A percentile compares a stretch with the other conserved stretches of the same genome.
These are phyloP conservation scores for Saturnispora galanensis DNA, from an alignment of 805 yeast species.

Conservation along the genomic window DNA sequence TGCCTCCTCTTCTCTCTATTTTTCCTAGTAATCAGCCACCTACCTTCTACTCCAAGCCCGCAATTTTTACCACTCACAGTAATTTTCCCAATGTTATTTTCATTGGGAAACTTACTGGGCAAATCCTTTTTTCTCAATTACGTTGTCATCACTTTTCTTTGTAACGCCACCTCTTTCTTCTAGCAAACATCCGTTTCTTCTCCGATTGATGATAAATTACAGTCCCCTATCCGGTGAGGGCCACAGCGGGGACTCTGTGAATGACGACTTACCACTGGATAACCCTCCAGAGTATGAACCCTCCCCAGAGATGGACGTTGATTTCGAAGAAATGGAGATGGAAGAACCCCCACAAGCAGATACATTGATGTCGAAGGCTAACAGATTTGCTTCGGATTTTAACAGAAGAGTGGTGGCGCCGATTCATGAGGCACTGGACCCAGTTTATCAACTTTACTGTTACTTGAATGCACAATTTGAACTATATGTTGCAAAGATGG, in stretches of 20 bases:
- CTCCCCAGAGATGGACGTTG: not conserved
- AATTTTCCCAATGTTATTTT: too few species aligned
- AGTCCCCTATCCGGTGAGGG: too few species aligned
- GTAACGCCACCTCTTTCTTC: too few species aligned
- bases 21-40: too few species aligned
- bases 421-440: slow-evolving; percentile 37
- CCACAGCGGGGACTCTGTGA: not conserved
- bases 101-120: too few species aligned
- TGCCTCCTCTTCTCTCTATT: too few species aligned
- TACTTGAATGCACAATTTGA: slow-evolving; percentile 42
- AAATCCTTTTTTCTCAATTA: too few species aligned
- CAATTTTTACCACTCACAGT: too few species aligned
- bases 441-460: slow-evolving; percentile 39
- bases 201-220: too few species aligned
- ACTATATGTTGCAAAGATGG: slow-evolving; percentile 48
- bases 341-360: slow-evolving; percentile 25
- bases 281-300: slow-evolving; percentile 10
- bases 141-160: too few species aligned
- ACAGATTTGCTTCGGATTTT: slow-evolving; percentile 29
- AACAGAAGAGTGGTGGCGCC: slow-evolving; percentile 33
- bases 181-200: too few species aligned
- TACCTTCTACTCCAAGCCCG: too few species aligned
- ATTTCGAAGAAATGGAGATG: slow-evolving; percentile 34
- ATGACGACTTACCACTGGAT: not conserved
- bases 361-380: slow-evolving; percentile 26